These are phyloP conservation scores for Cercis canadensis DNA, from an alignment of 306 rosid species.

Conservation along the genomic window DNA sequence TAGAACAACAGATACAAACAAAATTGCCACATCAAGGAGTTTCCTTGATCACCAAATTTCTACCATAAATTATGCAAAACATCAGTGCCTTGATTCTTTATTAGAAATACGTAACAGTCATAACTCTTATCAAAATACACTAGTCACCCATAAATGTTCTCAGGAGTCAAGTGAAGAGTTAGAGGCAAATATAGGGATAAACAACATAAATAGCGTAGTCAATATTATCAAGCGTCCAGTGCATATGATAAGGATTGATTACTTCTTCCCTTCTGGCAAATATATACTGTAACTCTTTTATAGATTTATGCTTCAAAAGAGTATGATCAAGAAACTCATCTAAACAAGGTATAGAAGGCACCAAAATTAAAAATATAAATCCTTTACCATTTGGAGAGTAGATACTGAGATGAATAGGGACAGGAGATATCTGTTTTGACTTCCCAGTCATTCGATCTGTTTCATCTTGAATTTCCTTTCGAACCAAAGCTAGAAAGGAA, in stretches of 20 bases:
- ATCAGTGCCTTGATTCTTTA: constrained; percentile 24
- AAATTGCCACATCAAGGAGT: too few species aligned
- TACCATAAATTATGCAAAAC: constrained; percentile 1
- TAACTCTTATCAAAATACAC: background rate
- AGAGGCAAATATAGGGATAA: background rate
- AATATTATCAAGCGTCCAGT: constrained; percentile 1
- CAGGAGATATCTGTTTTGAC: constrained; percentile 79
- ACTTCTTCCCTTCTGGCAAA: background rate
- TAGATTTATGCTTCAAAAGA: constrained; percentile 1
- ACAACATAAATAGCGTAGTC: background rate
- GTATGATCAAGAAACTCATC: background rate
- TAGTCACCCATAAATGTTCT: constrained; percentile 20
- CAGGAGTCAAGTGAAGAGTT: constrained; percentile 1
- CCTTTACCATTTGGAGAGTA: constrained; percentile 65
- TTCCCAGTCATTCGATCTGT: constrained; percentile 77
- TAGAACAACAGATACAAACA: constrained; percentile 1
- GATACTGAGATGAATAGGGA: constrained; percentile 90
- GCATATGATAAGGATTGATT: background rate
- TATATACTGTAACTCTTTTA: background rate
- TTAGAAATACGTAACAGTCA: background rate
- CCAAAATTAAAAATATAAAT: constrained; percentile 7
- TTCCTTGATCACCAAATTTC: constrained; percentile 25
- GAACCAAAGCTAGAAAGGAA: constrained; percentile 66
- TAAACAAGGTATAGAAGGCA: constrained; percentile 10
- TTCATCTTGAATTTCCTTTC: constrained; percentile 88